Base-by-base conservation (phyloP, 2,329 filamentous ascomycete species). In the Calonectria fujianensis region DNA sequence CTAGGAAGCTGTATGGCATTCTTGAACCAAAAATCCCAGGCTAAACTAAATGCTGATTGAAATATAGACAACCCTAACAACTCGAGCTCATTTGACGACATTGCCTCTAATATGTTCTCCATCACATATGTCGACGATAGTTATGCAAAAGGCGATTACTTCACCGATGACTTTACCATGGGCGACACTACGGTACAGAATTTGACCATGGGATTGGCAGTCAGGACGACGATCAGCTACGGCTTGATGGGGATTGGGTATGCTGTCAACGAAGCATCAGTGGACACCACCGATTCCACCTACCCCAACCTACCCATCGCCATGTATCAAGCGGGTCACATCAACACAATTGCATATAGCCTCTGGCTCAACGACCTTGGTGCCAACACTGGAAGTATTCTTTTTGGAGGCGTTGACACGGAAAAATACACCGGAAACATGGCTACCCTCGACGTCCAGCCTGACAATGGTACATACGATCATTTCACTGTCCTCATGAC, bases 361-460 rank as follows among this genome's bases (percentile, higher is more conserved):
- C 84, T 96, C 29, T 95, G 93, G 93, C 86, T 91, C 70, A 91
- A 91, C 77, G 90, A 91, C 69, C 82, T 90, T 13, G 87, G 87
- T 73, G 85, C 94, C 0, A 92, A 89, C 74, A 92, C 89, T 1
- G 95, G 95, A 45, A 93, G 87, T 78, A 93, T 96, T 74, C 87
- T 96, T 1, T 97, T 96, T 78, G 95, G 95, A 50, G 95, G 94
- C n/a, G 91, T 96, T 73, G 94, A 96, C 82, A 94, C 91, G 0
- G 90, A 89, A 74, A 96, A 96, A 82, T 97, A 92, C 84, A 82
- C 87, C 0, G 94, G 94, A 63, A 83, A 90, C 2, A 87, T 96
- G 39, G 88, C 89, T 59, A 90, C 88, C 8, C 87, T 96, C 35
- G 88, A 93, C 20, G 87, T 95, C 74, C 86, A 84, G 6, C 69